A percentile compares a stretch with the other conserved stretches of the same genome.
Conservation (phyloP, 148 eudicot species). For the Polygonum maritimum region DNA sequence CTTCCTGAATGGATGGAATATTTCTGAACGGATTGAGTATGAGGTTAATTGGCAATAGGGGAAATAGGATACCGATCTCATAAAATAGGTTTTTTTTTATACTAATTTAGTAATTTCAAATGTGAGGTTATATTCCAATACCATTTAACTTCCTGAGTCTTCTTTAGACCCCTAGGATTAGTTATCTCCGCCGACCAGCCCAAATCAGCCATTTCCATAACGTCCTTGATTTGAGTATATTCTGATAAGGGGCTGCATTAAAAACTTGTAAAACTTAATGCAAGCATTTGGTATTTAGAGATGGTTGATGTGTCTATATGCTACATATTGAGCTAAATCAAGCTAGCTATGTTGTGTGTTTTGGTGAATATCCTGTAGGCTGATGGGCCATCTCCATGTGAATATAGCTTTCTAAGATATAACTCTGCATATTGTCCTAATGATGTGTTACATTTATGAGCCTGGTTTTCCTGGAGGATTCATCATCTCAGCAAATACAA, state of each 20-base stretch:
- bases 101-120: too few relatives aligned
- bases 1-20: too few relatives aligned
- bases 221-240: background rate
- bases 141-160: background rate
- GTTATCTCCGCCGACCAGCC: background rate
- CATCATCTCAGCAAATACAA: background rate
- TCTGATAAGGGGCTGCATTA: background rate
- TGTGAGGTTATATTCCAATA: too few relatives aligned
- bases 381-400: background rate
- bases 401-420: background rate
- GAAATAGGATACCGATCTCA: too few relatives aligned
- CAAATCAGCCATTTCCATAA: background rate
- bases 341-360: background rate
- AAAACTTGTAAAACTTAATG: background rate
- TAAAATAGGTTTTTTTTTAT: too few relatives aligned
- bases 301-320: background rate
- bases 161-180: background rate
- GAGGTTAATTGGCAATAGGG: too few relatives aligned
- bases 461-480: background rate
- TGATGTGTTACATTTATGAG: background rate
- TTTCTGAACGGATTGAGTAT: too few relatives aligned
- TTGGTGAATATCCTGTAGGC: background rate
- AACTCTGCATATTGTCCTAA: background rate
- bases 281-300: background rate
- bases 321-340: background rate